Base-by-base conservation (phyloP, 495 filamentous ascomycete genomes). In the Tuber microsphaerosporum region DNA sequence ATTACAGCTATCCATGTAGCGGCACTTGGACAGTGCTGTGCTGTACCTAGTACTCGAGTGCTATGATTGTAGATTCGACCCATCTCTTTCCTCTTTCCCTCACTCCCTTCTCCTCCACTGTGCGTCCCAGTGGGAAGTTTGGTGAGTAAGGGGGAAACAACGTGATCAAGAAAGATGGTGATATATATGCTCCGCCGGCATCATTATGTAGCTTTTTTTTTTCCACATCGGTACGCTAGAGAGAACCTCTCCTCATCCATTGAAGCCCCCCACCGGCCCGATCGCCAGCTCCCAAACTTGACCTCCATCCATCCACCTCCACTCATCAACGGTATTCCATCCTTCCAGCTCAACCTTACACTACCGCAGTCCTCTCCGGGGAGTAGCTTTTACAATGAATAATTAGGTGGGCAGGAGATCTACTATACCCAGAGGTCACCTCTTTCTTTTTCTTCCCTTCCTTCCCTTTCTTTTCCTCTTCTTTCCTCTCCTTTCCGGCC, bases 221-320 rank as follows among this genome's bases (percentile, higher is more conserved):
- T 65, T 65, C 56, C 26, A 10, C 56, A 12, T 56, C 48, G 48
- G 1, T 10, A 56, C 22, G n/a, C 9, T 2, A 31, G 56, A 7
- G 31, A 17, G 31, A 65, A 34, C 31, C 56, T 65, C 56, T n/a
- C 26, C 26, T 34, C 56, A 34, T 34, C 56, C 56, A 16, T 34
- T 65, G 56, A 34, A 34, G 56, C 16, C 56, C 56, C 56, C 56
- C 26, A 65, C 56, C 3, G 12, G 26, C 9, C 56, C 51, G 31
- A 65, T 16, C 56, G 26, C 56, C 26, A 31, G 56, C 56, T 34
- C 26, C 56, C 26, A 34, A 17, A 34, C 56, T 34, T 34, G 6
- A 65, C 56, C 56, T 34, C 56, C n/a, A n/a, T n/a, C n/a, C n/a
- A n/a, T n/a, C n/a, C 31, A 65, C 26, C 56, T 65, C 56, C 56